These are phyloP conservation scores for Solidago caesia DNA, from an alignment of 129 eudicot genomes.

Conservation along the genomic window DNA sequence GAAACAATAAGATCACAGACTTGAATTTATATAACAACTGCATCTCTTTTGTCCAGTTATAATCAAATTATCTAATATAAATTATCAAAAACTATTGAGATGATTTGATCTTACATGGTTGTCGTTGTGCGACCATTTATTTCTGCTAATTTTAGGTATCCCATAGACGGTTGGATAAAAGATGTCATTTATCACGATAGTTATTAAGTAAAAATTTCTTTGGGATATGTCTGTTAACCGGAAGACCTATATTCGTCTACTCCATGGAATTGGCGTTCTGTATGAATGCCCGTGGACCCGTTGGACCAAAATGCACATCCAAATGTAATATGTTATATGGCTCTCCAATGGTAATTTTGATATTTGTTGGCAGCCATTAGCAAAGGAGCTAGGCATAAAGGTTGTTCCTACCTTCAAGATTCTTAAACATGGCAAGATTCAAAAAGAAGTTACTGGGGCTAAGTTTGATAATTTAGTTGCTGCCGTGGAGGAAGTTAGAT, in stretches of 20 bases:
- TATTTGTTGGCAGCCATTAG: slow-evolving; percentile 58
- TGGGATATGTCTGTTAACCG: neutral
- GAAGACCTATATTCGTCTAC: neutral
- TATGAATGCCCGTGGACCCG: neutral
- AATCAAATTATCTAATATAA: neutral
- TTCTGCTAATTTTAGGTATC: neutral
- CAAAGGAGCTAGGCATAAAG: slow-evolving; percentile 84
- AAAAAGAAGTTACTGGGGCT: slow-evolving; percentile 87
- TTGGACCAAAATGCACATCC: neutral
- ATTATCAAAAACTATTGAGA: neutral
- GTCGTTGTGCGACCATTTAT: neutral
- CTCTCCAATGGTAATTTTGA: neutral
- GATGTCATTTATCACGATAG: neutral
- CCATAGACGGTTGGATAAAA: neutral
- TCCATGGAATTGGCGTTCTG: neutral
- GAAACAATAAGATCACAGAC: slow-evolving; percentile 1
- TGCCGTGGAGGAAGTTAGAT: slow-evolving; percentile 67
- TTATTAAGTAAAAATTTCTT: neutral
- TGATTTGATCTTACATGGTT: no score
- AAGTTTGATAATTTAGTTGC: slow-evolving; percentile 65
- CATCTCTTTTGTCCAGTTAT: slow-evolving; percentile 7
- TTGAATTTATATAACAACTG: slow-evolving; percentile 12
- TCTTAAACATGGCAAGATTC: slow-evolving; percentile 64
- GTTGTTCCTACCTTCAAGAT: slow-evolving; percentile 98
- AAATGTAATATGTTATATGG: no score